Evolutionary conservation across 2,329 filamentous ascomycete species (phyloP).

Genomic region (Talaromyces pinophilus): DNA sequence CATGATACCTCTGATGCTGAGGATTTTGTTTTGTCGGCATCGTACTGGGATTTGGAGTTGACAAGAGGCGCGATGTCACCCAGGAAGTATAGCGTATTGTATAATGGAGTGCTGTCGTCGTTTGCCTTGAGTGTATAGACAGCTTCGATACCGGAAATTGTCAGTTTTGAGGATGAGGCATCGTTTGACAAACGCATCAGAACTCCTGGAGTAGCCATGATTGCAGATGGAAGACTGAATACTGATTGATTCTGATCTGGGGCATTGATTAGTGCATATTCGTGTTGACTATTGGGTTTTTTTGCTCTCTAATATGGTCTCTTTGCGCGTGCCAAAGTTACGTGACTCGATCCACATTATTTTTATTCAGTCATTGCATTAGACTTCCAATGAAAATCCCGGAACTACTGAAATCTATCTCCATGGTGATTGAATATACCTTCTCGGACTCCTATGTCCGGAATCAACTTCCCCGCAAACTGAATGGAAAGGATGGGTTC

Average conservation of each 20-base stretch:
- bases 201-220: background rate
- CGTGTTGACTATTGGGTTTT: background rate
- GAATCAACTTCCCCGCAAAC: background rate
- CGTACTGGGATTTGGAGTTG: background rate
- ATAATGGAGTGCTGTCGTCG: background rate
- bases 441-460: background rate
- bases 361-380: background rate
- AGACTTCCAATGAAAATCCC: background rate
- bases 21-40: background rate
- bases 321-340: background rate
- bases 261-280: background rate
- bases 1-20: background rate
- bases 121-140: background rate
- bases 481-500: background rate
- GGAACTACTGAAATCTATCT: background rate
- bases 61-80: background rate
- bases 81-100: background rate
- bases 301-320: background rate
- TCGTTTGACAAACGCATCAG: background rate
- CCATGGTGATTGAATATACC: background rate
- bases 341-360: background rate
- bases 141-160: background rate
- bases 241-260: background rate
- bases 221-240: background rate
- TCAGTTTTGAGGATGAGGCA: background rate